Base-by-base conservation (phyloP, 73 alveolate genomes). In the Uronychia binucleata region DNA sequence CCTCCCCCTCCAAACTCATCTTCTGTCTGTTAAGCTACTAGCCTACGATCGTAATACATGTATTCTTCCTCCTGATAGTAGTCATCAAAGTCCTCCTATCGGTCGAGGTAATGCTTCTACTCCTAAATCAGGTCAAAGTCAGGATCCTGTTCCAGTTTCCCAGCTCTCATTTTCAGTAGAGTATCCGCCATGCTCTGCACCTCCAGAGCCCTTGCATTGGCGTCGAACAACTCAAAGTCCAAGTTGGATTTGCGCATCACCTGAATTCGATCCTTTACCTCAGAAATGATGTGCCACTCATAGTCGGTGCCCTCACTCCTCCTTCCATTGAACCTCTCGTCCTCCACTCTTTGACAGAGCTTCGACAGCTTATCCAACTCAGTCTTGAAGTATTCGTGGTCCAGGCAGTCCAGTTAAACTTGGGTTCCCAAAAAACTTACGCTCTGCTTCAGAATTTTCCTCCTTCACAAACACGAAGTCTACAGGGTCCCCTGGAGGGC, bases 1-100 rank as follows among this genome's bases (percentile, higher is more conserved):
- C 67, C 67, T 46, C 67, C 67, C 19, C 67, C 67, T 46, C 67
- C 67, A 46, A n/a, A n/a, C n/a, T n/a, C n/a, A n/a, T n/a, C n/a
- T n/a, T n/a, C 67, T 19, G 19, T 46, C 5, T 5, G 19, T 46
- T 46, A 11, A 5, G 67, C 19, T 11, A 46, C 19, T 19, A 46
- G 5, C 67, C 19, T 46, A 46, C 19, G n/a, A 46, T 46, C 67
- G 19, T 46, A 46, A 46, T 46, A 46, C 5, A 11, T 19, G 19
- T 46, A 5, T 46, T 46, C n/a, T 19, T 46, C 67, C 5, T 46
- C 19, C 5, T 46, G 67, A 46, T 46, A 46, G 19, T 46, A 5
- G 67, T 46, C 19, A 11, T 46, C 67, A 46, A 46, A 11, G 19
- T 11, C n/a, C 19, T 46, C 5, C 19, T 46, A 19, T 46, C 19